These are phyloP conservation scores for Rubia tinctorum DNA, from an alignment of 305 asterid species.

Conservation along the genomic window DNA sequence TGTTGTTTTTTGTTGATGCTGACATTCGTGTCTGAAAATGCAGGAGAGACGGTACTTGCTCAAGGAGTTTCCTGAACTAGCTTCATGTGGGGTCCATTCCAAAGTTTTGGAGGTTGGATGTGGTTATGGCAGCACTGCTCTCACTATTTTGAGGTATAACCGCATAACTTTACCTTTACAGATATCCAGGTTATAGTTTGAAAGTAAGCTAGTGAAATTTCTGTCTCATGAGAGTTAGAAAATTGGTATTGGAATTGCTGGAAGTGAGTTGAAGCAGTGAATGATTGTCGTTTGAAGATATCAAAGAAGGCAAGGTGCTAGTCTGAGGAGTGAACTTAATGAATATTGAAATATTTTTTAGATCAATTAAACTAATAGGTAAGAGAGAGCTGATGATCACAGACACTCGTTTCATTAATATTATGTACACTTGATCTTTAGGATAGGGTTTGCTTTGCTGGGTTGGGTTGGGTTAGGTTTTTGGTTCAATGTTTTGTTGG, in stretches of 20 bases:
- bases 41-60: constrained; percentile 85
- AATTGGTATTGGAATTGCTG: background rate
- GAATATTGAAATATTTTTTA: background rate
- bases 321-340: background rate
- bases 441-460: background rate
- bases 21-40: constrained; percentile 16
- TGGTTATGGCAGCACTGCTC: constrained; percentile 86
- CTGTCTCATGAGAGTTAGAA: background rate
- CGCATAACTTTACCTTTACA: background rate
- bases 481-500: background rate
- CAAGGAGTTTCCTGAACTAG: constrained; percentile 79
- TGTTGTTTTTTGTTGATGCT: background rate
- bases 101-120: constrained; percentile 92
- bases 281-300: background rate
- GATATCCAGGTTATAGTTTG: background rate
- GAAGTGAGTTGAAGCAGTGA: background rate
- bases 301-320: background rate
- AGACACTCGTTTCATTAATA: background rate
- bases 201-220: background rate
- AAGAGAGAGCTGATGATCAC: background rate
- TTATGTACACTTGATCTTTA: background rate
- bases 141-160: constrained; percentile 60
- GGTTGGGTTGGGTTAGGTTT: background rate
- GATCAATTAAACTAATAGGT: background rate
- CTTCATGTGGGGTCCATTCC: constrained; percentile 48